Evolutionary conservation across 202 grass and related monocot genomes (phyloP).

Genomic region (Zoysia matrella): DNA sequence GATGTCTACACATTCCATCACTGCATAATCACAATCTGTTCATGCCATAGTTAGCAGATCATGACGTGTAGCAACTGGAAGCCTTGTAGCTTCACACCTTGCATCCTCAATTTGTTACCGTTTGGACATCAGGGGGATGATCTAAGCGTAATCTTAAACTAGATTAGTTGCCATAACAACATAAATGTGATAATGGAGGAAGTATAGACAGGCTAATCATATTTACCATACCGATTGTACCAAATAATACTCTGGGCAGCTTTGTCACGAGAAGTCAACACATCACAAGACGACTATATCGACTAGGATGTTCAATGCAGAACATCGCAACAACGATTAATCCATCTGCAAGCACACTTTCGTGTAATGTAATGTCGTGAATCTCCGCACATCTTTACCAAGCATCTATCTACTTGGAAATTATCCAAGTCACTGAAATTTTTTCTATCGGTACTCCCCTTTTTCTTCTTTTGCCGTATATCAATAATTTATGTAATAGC

Average conservation of each 20-base stretch:
- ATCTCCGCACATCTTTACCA: neutral
- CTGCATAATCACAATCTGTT: too few relatives aligned
- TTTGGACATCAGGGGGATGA: too few relatives aligned
- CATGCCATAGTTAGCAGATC: too few relatives aligned
- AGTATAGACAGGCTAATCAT: too few relatives aligned
- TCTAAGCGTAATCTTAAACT: too few relatives aligned
- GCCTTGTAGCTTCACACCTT: too few relatives aligned
- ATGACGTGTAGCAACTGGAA: too few relatives aligned
- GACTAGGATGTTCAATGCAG: neutral
- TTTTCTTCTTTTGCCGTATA: neutral
- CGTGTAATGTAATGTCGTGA: neutral
- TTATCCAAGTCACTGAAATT: neutral
- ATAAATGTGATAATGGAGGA: too few relatives aligned
- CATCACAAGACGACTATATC: neutral
- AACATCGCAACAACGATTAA: neutral
- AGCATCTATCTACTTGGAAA: neutral
- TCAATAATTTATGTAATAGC: slow-evolving; percentile 7
- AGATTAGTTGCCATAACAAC: too few relatives aligned
- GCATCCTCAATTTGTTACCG: too few relatives aligned
- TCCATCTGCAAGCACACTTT: neutral
- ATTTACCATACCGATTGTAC: neutral
- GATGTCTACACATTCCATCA: too few relatives aligned
- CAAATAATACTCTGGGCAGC: neutral
- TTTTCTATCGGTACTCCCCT: neutral
- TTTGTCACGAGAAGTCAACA: neutral